A percentile compares a stretch with the other conserved stretches of the same genome.
phyloP scores from a whole-genome alignment of 441 rosid genomes.

The Metrosideros polymorpha region DNA sequence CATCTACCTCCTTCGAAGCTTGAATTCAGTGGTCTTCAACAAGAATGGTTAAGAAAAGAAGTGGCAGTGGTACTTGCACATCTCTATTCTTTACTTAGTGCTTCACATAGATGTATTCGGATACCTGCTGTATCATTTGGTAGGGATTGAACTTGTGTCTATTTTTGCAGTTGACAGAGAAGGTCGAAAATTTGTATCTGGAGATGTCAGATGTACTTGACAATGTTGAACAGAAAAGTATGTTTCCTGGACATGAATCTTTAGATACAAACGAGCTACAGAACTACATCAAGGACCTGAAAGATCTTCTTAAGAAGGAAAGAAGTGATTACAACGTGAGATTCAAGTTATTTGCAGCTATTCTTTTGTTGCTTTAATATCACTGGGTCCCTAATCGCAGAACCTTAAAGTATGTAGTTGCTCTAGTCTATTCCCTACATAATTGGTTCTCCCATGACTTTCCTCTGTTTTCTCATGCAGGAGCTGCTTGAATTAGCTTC shows the following conservation, averaged over 20 bases:
- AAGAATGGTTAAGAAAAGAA: constrained; percentile 67
- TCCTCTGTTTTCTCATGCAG: constrained; percentile 19
- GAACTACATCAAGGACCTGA: constrained; percentile 46
- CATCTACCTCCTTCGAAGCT: constrained; percentile 65
- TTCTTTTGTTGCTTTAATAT: not conserved
- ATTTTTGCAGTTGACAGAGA: constrained; percentile 47
- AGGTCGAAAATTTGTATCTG: constrained; percentile 47
- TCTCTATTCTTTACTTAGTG: not conserved
- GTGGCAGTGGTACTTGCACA: constrained; percentile 50
- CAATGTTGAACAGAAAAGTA: constrained; percentile 46
- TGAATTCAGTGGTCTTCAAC: constrained; percentile 59
- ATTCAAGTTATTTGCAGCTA: not conserved
- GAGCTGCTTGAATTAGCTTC: constrained; percentile 38
- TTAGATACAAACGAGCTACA: constrained; percentile 33
- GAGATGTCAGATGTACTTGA: constrained; percentile 60
- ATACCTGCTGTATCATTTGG: not conserved
- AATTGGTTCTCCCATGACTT: not conserved
- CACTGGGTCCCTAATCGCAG: not conserved
- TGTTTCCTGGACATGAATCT: constrained; percentile 30
- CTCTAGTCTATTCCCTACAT: not conserved
- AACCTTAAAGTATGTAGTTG: not conserved
- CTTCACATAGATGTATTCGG: not conserved
- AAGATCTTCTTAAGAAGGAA: constrained; percentile 58
- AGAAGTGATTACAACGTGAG: constrained; percentile 63
- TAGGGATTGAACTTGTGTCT: not conserved